Evolutionary conservation across 805 yeast species (phyloP).

Genomic region (Candida takata): DNA sequence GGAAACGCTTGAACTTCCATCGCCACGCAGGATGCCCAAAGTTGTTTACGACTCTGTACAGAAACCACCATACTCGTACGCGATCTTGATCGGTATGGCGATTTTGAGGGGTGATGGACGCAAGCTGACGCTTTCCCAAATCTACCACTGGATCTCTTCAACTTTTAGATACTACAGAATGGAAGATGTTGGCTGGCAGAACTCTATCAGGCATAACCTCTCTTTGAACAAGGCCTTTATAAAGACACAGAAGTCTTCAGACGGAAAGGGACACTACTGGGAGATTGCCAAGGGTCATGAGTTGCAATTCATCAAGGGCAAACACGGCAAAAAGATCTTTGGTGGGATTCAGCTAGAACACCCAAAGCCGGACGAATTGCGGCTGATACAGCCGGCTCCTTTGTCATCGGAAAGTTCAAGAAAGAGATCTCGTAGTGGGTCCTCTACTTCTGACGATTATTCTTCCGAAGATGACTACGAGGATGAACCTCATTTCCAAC

Average conservation of each 20-base stretch:
- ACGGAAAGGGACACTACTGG: slow-evolving; percentile 89
- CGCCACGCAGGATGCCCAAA: slow-evolving; percentile 21
- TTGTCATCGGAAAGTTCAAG: slow-evolving; percentile 1
- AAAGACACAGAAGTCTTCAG: slow-evolving; percentile 85
- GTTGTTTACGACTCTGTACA: slow-evolving; percentile 17
- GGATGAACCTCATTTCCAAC: no score
- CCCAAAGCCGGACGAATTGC: slow-evolving; percentile 3
- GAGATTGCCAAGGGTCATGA: slow-evolving; percentile 79
- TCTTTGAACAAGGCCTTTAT: slow-evolving; percentile 90
- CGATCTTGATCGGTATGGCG: slow-evolving; percentile 89
- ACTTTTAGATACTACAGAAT: slow-evolving; percentile 78
- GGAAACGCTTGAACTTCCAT: slow-evolving; percentile 14
- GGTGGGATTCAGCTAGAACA: slow-evolving; percentile 7
- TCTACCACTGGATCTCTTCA: slow-evolving; percentile 85
- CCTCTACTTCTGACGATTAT: slow-evolving; percentile 12
- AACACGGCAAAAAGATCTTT: slow-evolving; percentile 34
- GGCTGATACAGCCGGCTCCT: slow-evolving; percentile 3
- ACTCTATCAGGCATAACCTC: slow-evolving; percentile 89
- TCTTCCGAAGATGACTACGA: slow-evolving; percentile 2
- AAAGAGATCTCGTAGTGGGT: slow-evolving; percentile 7
- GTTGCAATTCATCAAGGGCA: slow-evolving; percentile 65
- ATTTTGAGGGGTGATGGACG: slow-evolving; percentile 71
- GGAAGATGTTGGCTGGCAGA: slow-evolving; percentile 95
- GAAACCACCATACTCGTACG: slow-evolving; percentile 94
- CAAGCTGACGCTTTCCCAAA: slow-evolving; percentile 72